These are phyloP conservation scores for Daldinia caldariorum DNA, from an alignment of 495 filamentous ascomycete species.

Conservation along the genomic window DNA sequence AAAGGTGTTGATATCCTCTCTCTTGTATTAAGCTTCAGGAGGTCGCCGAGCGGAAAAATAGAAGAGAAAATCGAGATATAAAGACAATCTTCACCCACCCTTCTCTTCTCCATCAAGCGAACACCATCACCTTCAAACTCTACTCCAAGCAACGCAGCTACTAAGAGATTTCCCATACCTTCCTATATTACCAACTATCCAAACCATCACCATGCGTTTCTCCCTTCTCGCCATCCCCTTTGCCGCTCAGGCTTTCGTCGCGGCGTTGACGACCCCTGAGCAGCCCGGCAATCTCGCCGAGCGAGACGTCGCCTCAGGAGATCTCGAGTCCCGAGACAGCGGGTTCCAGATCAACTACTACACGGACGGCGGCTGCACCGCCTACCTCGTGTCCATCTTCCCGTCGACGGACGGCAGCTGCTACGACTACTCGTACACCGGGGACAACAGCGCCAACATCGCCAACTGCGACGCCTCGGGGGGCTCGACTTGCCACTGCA, in stretches of 20 bases:
- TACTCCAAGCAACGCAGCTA: neutral
- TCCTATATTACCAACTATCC: neutral
- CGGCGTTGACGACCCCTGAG: neutral
- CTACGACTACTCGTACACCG: conserved; percentile 5
- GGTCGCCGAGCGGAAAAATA: neutral
- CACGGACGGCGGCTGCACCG: conserved; percentile 5
- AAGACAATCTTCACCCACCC: neutral
- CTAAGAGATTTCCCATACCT: neutral
- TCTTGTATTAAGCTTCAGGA: neutral
- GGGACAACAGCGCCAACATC: conserved; percentile 12
- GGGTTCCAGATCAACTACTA: conserved; percentile 13
- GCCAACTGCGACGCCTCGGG: conserved; percentile 10
- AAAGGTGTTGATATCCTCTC: neutral
- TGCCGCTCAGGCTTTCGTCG: neutral
- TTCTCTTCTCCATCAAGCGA: neutral
- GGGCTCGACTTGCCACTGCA: neutral
- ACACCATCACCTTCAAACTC: neutral
- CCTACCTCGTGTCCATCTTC: conserved; percentile 3
- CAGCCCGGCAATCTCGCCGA: neutral
- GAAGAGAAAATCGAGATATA: neutral
- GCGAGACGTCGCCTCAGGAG: neutral
- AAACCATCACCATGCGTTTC: conserved; percentile 1
- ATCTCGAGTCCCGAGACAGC: conserved; percentile 1
- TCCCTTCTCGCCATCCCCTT: conserved; percentile 3
- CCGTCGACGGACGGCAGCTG: conserved; percentile 6